Evolutionary conservation across 2,329 filamentous ascomycete species (phyloP).

Genomic region (Ophiostoma pallidulum): DNA sequence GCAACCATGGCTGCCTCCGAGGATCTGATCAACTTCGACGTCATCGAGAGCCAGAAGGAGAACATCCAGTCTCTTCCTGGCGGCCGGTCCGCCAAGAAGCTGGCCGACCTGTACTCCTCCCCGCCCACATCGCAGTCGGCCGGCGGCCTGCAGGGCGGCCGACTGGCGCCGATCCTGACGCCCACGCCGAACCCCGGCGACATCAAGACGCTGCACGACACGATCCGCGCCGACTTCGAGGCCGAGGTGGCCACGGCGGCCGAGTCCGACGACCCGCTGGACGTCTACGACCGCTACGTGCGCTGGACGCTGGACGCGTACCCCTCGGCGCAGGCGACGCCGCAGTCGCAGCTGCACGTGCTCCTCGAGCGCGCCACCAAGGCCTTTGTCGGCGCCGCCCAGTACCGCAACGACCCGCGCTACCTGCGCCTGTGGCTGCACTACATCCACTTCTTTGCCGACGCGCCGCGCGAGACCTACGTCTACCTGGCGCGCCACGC

Average conservation of each 20-base stretch:
- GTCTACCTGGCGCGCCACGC: constrained; percentile 81
- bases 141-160: constrained; percentile 38
- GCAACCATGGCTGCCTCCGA: constrained; percentile 20
- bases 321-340: constrained; percentile 83
- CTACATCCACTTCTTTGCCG: constrained; percentile 88
- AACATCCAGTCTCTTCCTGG: constrained; percentile 92
- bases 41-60: constrained; percentile 95
- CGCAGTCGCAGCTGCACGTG: constrained; percentile 79
- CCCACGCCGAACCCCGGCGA: constrained; percentile 58
- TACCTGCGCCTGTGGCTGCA: constrained; percentile 91
- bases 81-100: constrained; percentile 77
- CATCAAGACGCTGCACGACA: constrained; percentile 65
- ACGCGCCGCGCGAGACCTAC: constrained; percentile 86
- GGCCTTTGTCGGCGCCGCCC: constrained; percentile 69
- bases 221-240: constrained; percentile 75
- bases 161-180: constrained; percentile 28
- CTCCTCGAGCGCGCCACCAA: constrained; percentile 91
- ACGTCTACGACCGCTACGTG: constrained; percentile 92
- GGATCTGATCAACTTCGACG: constrained; percentile 66
- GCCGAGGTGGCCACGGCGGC: constrained; percentile 66
- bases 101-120: constrained; percentile 73
- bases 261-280: constrained; percentile 90
- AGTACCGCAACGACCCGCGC: constrained; percentile 91
- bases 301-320: constrained; percentile 96
- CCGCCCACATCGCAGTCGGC: constrained; percentile 51